Percentiles rank a stretch among this genome's conserved stretches.
Conservation (phyloP, 2,329 filamentous ascomycete species). For the Diaporthe batatas region DNA sequence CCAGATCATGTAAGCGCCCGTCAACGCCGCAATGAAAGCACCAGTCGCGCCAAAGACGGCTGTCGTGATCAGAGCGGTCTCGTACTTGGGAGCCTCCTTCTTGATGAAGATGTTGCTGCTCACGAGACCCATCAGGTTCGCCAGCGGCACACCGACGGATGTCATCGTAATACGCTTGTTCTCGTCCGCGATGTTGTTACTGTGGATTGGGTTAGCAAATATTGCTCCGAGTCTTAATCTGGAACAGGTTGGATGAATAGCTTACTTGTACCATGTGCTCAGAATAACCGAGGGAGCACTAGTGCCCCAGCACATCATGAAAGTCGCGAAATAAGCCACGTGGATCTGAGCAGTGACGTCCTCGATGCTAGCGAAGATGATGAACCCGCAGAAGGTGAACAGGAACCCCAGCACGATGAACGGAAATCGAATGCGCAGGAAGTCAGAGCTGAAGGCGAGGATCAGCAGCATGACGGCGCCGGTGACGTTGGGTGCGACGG, state of each 20-base stretch:
- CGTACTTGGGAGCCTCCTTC: conserved; percentile 73
- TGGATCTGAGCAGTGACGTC: conserved; percentile 71
- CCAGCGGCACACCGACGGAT: conserved; percentile 78
- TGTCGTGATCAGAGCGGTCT: conserved; percentile 74
- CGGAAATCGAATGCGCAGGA: conserved; percentile 73
- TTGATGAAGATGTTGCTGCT: conserved; percentile 76
- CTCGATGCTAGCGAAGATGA: conserved; percentile 77
- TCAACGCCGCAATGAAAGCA: conserved; percentile 63
- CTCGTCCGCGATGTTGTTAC: conserved; percentile 84
- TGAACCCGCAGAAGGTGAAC: conserved; percentile 82
- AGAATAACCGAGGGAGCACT: conserved; percentile 79
- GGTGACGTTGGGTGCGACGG: conserved; percentile 81
- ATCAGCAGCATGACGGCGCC: conserved; percentile 80
- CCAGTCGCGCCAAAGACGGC: conserved; percentile 74
- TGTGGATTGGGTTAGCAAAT: background rate
- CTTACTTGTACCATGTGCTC: conserved; percentile 73
- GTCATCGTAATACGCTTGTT: conserved; percentile 78
- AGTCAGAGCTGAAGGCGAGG: conserved; percentile 79
- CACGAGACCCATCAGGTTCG: conserved; percentile 82
- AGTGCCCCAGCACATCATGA: conserved; percentile 88
- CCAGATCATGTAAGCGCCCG: conserved; percentile 74
- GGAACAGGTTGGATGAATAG: background rate
- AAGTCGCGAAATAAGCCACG: conserved; percentile 80
- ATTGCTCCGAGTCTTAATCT: fast-evolving
- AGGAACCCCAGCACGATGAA: conserved; percentile 81